Percentiles rank a stretch among this genome's conserved stretches.
phyloP scores from a whole-genome alignment of 331 rosid species.

The Acacia pycnantha region DNA sequence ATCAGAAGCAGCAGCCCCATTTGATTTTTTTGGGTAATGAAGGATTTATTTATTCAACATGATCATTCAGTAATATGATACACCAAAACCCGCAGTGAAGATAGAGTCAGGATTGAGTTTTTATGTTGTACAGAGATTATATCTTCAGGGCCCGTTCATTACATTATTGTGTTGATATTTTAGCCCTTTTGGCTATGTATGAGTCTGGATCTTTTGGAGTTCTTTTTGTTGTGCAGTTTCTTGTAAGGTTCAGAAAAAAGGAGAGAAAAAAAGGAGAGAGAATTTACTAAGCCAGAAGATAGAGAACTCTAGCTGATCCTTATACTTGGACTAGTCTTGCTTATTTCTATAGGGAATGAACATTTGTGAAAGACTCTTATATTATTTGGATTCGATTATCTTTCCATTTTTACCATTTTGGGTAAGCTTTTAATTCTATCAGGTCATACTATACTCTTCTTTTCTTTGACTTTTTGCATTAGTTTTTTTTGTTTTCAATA shows the following conservation, averaged over 20 bases:
- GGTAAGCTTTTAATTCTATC: conserved; percentile 13
- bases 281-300: not conserved
- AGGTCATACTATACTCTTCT: conserved; percentile 1
- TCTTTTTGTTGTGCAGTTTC: not conserved
- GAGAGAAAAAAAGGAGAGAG: not conserved
- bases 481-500: too few species aligned
- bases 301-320: not conserved
- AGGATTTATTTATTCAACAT: conserved; percentile 26
- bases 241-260: not conserved
- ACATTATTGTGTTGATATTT: conserved; percentile 25
- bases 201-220: not conserved
- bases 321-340: not conserved
- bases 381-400: conserved; percentile 25
- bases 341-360: conserved; percentile 18
- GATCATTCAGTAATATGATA: conserved; percentile 22
- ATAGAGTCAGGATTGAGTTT: conserved; percentile 20
- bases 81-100: conserved; percentile 28
- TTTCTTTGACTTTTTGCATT: not conserved
- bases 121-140: conserved; percentile 34
- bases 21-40: conserved; percentile 27
- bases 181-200: not conserved
- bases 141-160: conserved; percentile 16
- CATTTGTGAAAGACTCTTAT: conserved; percentile 16
- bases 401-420: conserved; percentile 29
- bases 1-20: conserved; percentile 35